Conservation (phyloP, 805 yeast genomes). For the Zygosaccharomyces lentus region DNA sequence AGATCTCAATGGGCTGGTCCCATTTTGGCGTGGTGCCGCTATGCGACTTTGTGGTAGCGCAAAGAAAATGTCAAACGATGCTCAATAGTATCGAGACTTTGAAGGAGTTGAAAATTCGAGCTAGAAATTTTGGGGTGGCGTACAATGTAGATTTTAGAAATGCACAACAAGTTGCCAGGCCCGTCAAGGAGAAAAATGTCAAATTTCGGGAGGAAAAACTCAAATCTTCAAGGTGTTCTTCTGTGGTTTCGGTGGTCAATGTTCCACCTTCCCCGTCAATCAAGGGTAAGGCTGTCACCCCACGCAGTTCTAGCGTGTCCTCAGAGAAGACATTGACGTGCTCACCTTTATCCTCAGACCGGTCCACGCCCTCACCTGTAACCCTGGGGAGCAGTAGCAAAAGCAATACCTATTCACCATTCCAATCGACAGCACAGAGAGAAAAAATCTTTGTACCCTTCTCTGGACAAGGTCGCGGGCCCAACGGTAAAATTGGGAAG, state of each 20-base stretch:
- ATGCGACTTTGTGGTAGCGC: slow-evolving; percentile 16
- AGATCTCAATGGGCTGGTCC: slow-evolving; percentile 11
- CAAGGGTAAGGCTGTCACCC: slow-evolving; percentile 3
- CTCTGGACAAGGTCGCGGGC: slow-evolving; percentile 2
- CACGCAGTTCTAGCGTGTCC: slow-evolving; percentile 8
- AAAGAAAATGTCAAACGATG: slow-evolving; percentile 15
- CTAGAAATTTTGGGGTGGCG: not conserved
- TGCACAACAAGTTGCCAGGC: not conserved
- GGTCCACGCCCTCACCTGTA: slow-evolving; percentile 6
- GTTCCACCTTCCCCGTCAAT: not conserved
- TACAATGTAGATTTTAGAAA: not conserved
- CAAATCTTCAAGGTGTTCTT: slow-evolving; percentile 10
- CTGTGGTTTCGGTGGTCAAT: slow-evolving; percentile 11
- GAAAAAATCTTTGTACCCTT: not conserved
- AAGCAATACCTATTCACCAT: not conserved
- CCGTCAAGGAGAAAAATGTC: slow-evolving; percentile 1
- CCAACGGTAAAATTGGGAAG: slow-evolving; percentile 12
- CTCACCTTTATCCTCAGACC: slow-evolving; percentile 8
- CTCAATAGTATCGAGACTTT: slow-evolving; percentile 11
- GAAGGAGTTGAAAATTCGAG: slow-evolving; percentile 11
- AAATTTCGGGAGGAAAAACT: slow-evolving; percentile 1
- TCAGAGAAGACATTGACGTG: slow-evolving; percentile 8
- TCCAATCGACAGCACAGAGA: not conserved
- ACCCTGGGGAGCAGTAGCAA: not conserved
- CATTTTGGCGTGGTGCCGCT: slow-evolving; percentile 7